Conservation (phyloP, 371 early-diverging fungal species). For the Sporodiniella umbellata region DNA sequence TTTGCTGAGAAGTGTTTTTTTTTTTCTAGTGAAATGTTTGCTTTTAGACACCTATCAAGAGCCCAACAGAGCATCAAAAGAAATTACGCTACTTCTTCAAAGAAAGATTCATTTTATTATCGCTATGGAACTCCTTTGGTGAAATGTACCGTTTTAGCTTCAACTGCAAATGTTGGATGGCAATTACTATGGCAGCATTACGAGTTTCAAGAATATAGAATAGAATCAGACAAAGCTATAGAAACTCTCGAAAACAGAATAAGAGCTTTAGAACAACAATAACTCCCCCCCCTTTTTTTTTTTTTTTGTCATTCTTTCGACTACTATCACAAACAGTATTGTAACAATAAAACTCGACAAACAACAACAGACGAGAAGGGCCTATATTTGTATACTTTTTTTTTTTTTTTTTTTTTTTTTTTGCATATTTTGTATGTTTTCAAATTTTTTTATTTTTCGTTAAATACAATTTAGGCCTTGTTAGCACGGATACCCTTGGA, state of each 20-base stretch:
- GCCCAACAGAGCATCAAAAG: too few relatives aligned
- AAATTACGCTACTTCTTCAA: conserved; percentile 15
- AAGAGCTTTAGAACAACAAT: conserved; percentile 36
- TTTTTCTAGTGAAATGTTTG: too few relatives aligned
- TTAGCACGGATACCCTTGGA: conserved; percentile 27
- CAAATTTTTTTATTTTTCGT: too few relatives aligned
- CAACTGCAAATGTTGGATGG: conserved; percentile 39
- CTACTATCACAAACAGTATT: too few relatives aligned
- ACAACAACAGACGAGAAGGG: too few relatives aligned
- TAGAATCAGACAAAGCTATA: conserved; percentile 32
- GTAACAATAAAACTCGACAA: too few relatives aligned
- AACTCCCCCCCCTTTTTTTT: not conserved
- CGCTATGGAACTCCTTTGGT: conserved; percentile 50
- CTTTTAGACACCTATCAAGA: too few relatives aligned
- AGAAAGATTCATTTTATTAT: conserved; percentile 32
- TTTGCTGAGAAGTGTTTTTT: too few relatives aligned
- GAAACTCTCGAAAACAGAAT: conserved; percentile 32
- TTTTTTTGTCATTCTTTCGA: conserved; percentile 1
- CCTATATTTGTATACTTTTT: too few relatives aligned
- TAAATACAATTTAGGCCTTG: conserved; percentile 27
- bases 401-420: too few relatives aligned
- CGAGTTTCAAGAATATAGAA: conserved; percentile 47
- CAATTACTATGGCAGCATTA: conserved; percentile 44
- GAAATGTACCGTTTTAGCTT: conserved; percentile 42
- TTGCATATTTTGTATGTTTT: too few relatives aligned